Evolutionary conservation across 352 stramenopile genomes (phyloP).

Genomic region (Pythium utonaiense): DNA sequence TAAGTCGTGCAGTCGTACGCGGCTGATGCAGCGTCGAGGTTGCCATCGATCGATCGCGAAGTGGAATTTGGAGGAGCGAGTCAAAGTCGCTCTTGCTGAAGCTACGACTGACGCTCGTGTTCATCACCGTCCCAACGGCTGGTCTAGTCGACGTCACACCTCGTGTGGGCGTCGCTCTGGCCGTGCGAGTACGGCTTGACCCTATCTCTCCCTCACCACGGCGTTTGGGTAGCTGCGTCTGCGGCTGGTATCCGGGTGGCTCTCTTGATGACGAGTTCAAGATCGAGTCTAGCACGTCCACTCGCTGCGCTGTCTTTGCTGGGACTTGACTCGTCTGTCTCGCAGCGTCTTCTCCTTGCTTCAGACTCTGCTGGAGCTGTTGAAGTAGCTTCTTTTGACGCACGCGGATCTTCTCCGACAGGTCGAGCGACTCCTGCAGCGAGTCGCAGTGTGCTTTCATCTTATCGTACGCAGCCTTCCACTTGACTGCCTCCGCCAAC

Average conservation of each 20-base stretch:
- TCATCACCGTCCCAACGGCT: background rate
- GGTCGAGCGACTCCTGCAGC: constrained; percentile 71
- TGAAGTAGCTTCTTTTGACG: constrained; percentile 77
- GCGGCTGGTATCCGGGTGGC: background rate
- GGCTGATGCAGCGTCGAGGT: constrained; percentile 5
- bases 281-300: constrained; percentile 25
- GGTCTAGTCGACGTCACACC: background rate
- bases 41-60: constrained; percentile 16
- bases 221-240: background rate
- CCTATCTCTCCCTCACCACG: background rate
- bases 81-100: constrained; percentile 24
- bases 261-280: constrained; percentile 4
- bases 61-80: constrained; percentile 19
- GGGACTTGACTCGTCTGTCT: background rate
- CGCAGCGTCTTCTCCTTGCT: constrained; percentile 4
- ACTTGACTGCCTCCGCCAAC: constrained; percentile 37
- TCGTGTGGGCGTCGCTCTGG: background rate
- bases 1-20: background rate
- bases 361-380: constrained; percentile 45
- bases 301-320: background rate
- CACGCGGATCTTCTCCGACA: constrained; percentile 75
- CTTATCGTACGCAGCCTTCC: constrained; percentile 59
- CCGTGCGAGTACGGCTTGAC: background rate
- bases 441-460: constrained; percentile 72
- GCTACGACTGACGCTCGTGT: constrained; percentile 19